Percentiles rank a stretch among this genome's conserved stretches.
Evolutionary conservation across 495 filamentous ascomycete genomes (phyloP).

Genomic region (Podospora comata): DNA sequence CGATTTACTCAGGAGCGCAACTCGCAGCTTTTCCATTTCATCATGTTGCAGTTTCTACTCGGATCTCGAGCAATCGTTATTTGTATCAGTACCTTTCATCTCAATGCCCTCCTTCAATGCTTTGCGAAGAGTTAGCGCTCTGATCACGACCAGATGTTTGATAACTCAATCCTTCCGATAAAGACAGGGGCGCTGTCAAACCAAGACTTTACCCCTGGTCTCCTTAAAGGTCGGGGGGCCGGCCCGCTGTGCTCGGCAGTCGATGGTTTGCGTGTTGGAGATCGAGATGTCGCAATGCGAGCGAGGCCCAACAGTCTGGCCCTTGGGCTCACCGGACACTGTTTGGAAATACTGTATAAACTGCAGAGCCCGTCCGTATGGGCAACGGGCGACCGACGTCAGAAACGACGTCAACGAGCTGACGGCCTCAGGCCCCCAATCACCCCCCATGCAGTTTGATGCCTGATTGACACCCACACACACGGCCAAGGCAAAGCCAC

Average conservation of each 20-base stretch:
- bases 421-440: neutral
- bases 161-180: neutral
- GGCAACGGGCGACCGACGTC: neutral
- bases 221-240: neutral
- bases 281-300: neutral
- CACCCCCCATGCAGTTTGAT: neutral
- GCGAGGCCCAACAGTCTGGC: neutral
- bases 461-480: neutral
- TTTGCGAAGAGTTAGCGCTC: neutral
- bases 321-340: neutral
- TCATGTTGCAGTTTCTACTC: neutral
- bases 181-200: neutral
- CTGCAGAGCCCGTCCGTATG: neutral
- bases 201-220: neutral
- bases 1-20: neutral
- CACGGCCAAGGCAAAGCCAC: slow-evolving; percentile 1
- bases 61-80: neutral
- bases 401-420: neutral
- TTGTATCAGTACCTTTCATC: neutral
- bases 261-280: neutral
- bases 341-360: neutral
- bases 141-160: neutral
- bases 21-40: neutral
- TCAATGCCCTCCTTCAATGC: neutral
- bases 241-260: neutral